phyloP scores from a whole-genome alignment of 768 basidiomycete species.

The Asterophora lycoperdoides region DNA sequence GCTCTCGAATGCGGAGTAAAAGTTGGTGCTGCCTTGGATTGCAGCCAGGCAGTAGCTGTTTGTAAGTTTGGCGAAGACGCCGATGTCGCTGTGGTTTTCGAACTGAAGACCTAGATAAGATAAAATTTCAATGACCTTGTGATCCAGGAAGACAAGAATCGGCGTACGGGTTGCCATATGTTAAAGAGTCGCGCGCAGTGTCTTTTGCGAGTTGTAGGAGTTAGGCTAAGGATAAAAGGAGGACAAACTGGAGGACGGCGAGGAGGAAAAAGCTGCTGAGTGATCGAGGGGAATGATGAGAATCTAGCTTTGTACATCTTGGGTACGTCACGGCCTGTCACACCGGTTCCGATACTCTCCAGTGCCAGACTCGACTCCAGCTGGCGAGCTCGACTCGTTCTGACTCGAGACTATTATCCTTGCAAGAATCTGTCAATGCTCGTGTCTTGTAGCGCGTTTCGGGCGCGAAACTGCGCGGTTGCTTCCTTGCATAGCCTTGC shows the following conservation, averaged over 20 bases:
- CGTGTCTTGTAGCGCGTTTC: conserved; percentile 3
- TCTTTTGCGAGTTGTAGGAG: not conserved
- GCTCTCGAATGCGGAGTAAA: conserved; percentile 95
- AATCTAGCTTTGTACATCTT: conserved; percentile 6
- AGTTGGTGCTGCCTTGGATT: conserved; percentile 93
- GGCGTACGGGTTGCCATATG: conserved; percentile 46
- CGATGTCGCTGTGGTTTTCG: conserved; percentile 92
- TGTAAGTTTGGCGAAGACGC: conserved; percentile 96
- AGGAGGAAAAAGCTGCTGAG: conserved; percentile 11
- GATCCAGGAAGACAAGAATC: conserved; percentile 2
- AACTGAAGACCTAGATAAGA: conserved; percentile 75
- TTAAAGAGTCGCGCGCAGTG: conserved; percentile 6
- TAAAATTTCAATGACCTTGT: conserved; percentile 8
- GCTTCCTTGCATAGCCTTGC: not conserved
- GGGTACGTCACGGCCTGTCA: conserved; percentile 21
- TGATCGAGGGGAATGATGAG: conserved; percentile 2
- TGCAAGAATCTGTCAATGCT: not conserved
- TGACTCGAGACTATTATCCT: not conserved
- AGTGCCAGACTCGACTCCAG: too few relatives aligned
- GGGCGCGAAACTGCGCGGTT: conserved; percentile 7
- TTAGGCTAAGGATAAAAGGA: conserved; percentile 5
- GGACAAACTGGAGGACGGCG: conserved; percentile 7
- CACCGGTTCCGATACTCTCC: conserved; percentile 17
- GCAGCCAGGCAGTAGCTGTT: conserved; percentile 97
- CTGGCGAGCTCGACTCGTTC: not conserved